Percentiles rank a stretch among this genome's conserved stretches.
phyloP scores from a whole-genome alignment of 441 rosid species.

The Metrosideros polymorpha region DNA sequence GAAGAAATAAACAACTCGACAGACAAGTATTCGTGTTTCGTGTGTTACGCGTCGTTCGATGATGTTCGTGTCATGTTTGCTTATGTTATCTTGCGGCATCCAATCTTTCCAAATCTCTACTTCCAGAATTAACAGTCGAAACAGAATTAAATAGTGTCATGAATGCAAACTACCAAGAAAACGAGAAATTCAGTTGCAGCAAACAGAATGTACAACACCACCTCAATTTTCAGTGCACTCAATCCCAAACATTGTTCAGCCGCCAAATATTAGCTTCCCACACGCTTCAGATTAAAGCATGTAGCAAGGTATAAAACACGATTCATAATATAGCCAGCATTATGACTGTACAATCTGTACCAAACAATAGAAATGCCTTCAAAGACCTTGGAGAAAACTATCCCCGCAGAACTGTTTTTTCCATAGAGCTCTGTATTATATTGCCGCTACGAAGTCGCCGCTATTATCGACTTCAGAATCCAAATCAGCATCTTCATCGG shows the following conservation, averaged over 20 bases:
- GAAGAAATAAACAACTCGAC: too few species aligned
- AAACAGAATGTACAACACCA: too few species aligned
- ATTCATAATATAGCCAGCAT: neutral
- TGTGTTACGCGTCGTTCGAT: too few species aligned
- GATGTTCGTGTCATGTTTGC: too few species aligned
- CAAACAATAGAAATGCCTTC: neutral
- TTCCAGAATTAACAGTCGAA: too few species aligned
- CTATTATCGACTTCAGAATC: slow-evolving; percentile 41
- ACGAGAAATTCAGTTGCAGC: too few species aligned
- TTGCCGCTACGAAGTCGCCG: slow-evolving; percentile 13
- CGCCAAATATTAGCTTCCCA: neutral
- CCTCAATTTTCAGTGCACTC: neutral
- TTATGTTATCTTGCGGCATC: too few species aligned
- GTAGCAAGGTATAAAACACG: neutral
- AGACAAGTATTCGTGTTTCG: too few species aligned
- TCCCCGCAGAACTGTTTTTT: neutral
- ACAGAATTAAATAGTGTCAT: too few species aligned
- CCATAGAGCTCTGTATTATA: neutral
- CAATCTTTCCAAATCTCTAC: too few species aligned
- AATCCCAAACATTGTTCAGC: neutral
- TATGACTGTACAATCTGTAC: neutral
- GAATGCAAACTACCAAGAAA: too few species aligned
- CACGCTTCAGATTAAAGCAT: neutral
- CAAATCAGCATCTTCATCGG: slow-evolving; percentile 35
- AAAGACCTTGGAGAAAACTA: neutral